A percentile compares a stretch with the other conserved stretches of the same genome.
phyloP scores from a whole-genome alignment of 2,329 filamentous ascomycete genomes.

The Arthrinium puccinioides region DNA sequence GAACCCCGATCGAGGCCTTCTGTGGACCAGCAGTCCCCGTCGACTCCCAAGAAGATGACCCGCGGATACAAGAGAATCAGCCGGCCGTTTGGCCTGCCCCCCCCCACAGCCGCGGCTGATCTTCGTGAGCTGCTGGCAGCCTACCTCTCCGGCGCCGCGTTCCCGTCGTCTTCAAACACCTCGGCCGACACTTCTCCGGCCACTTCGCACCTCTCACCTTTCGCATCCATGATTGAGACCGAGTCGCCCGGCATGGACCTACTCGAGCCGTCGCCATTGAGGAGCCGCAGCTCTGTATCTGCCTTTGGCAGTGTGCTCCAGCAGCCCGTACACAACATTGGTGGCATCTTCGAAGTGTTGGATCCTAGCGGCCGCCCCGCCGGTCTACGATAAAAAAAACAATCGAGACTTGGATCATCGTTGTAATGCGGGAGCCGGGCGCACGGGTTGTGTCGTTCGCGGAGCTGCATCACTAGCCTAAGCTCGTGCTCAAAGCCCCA shows the following conservation, averaged over 20 bases:
- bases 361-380: no score
- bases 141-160: conserved; percentile 9
- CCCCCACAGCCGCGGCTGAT: conserved; percentile 8
- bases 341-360: conserved; percentile 18
- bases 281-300: background rate
- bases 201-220: conserved; percentile 1
- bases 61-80: conserved; percentile 18
- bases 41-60: conserved; percentile 10
- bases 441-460: no score
- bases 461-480: no score
- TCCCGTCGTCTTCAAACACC: conserved; percentile 5
- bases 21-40: background rate
- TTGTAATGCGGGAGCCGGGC: no score
- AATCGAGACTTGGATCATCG: no score
- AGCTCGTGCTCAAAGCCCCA: no score
- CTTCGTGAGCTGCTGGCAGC: conserved; percentile 14
- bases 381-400: no score
- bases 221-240: conserved; percentile 2
- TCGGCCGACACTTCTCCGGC: conserved; percentile 11
- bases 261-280: conserved; percentile 13
- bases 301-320: conserved; percentile 10
- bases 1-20: conserved; percentile 1
- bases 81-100: conserved; percentile 12
- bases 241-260: conserved; percentile 11
- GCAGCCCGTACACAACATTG: conserved; percentile 13